These are phyloP conservation scores for Antitrichia curtipendula DNA, from an alignment of 225 moss, liverwort and hornwort genomes.

Conservation along the genomic window DNA sequence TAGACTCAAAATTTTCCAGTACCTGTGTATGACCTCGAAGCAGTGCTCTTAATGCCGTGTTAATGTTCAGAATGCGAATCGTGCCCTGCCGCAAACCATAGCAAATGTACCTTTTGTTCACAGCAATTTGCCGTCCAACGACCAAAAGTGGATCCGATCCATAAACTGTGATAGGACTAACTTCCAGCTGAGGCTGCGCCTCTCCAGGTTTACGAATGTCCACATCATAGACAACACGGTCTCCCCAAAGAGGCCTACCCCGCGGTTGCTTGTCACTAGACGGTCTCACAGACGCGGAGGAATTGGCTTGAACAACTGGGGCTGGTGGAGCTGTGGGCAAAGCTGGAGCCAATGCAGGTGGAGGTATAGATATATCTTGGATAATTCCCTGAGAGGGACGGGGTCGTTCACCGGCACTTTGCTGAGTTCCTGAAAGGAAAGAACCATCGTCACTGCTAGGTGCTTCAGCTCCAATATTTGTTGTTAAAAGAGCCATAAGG, in stretches of 20 bases:
- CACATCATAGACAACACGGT: constrained; percentile 77
- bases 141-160: constrained; percentile 84
- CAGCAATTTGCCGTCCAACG: constrained; percentile 89
- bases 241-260: constrained; percentile 71
- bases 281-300: constrained; percentile 21
- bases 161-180: constrained; percentile 90
- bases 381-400: constrained; percentile 13
- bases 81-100: constrained; percentile 92
- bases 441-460: constrained; percentile 25
- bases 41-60: constrained; percentile 71
- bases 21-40: constrained; percentile 97
- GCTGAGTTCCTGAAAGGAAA: constrained; percentile 8
- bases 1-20: not conserved
- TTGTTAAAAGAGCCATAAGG: constrained; percentile 92
- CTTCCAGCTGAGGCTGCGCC: constrained; percentile 90
- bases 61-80: constrained; percentile 87
- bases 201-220: constrained; percentile 74
- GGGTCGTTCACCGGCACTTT: constrained; percentile 18
- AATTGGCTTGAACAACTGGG: constrained; percentile 5
- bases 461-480: constrained; percentile 64
- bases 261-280: constrained; percentile 60
- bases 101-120: constrained; percentile 88
- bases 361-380: constrained; percentile 69
- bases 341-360: constrained; percentile 83
- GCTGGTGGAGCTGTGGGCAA: constrained; percentile 82